phyloP scores from a whole-genome alignment of 495 filamentous ascomycete species.

The Penicillium parvum region DNA sequence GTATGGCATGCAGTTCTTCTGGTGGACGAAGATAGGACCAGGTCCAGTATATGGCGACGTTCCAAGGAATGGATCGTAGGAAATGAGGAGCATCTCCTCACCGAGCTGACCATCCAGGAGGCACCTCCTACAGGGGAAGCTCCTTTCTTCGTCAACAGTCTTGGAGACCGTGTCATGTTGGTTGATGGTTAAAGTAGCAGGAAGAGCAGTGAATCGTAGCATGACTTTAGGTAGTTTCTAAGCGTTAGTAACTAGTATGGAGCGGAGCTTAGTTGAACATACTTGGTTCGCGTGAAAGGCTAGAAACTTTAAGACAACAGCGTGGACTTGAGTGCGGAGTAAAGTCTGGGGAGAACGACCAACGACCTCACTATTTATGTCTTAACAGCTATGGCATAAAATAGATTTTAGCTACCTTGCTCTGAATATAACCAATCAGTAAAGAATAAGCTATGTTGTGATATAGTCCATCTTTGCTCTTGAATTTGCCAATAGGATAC shows the following conservation, averaged over 20 bases:
- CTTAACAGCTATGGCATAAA: no score
- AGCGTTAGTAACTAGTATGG: no score
- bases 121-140: background rate
- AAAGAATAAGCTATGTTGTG: background rate
- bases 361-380: background rate
- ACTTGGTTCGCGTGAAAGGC: no score
- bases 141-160: background rate
- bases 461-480: background rate
- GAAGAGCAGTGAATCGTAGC: background rate
- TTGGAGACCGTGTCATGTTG: background rate
- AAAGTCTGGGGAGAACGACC: background rate
- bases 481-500: background rate
- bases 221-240: no score
- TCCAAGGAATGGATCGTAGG: background rate
- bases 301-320: no score
- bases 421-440: conserved; percentile 1
- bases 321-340: background rate
- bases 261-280: no score
- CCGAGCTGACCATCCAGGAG: background rate
- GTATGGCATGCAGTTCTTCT: background rate
- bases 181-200: background rate
- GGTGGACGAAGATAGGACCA: background rate
- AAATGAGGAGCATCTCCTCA: background rate
- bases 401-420: no score
- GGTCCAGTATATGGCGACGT: background rate